Evolutionary conservation across 257 asterid genomes (phyloP), one percentile per base, ranked within the genome.

Genomic region (Solanum clarkiae): DNA sequence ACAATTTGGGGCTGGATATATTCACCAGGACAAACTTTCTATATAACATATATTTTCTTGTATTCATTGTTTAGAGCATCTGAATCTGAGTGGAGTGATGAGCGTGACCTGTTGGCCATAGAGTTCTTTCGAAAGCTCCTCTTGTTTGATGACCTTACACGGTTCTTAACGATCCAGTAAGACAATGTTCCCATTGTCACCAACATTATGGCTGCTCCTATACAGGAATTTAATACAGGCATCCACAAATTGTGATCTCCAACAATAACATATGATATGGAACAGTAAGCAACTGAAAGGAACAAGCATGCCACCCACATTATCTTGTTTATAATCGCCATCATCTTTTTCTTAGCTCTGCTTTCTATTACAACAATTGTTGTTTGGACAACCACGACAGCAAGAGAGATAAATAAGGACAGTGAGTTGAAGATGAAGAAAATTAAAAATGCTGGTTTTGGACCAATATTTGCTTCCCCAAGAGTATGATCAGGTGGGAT

Each of bases 21-120:
- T 53, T 18, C 51, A 70, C 75, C 80, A 57, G 62, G 84, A 36
- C 82, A 77, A 44, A 45, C 22, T 45, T 84, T 65, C 88, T 90
- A 94, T 85, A 94, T 91, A 53, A 97, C 98, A 87, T 94, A 94
- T 93, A 94, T 93, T 84, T 91, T 92, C 93, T 92, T 91, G 89
- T 86, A 93, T 16, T 93, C 97, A 80, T 70, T 88, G 29, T 93
- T 90, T 68, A 93, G 68, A 54, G 90, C 92, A 13, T 94, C 98
- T 5, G 94, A 54, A 85, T 94, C 98, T 0, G 97, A 91, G 15
- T 86, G 79, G 7, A 79, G 86, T 9, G 98, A 91, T 36, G 96
- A 91, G 63, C 83, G 84, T 22, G 89, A 87, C 74, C 87, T 84
- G 85, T 88, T 89, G 29, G 63, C 85, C 57, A 24, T 45, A 22